Evolutionary conservation across 2,329 filamentous ascomycete species (phyloP).

Genomic region (Aspergillus pseudoglaucus): DNA sequence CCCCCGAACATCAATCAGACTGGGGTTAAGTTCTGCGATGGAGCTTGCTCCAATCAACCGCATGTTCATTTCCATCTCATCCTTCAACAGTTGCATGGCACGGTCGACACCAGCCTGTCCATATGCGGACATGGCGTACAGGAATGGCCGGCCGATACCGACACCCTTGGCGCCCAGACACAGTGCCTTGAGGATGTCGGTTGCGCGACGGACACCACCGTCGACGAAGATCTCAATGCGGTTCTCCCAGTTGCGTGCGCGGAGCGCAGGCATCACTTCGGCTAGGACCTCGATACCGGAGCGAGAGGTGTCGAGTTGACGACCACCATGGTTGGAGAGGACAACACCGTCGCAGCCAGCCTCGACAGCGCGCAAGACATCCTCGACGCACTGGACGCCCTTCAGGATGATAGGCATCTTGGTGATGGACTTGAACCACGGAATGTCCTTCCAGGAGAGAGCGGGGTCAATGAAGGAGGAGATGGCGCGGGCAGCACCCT

Average conservation of each 20-base stretch:
- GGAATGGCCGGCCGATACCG: slow-evolving; percentile 87
- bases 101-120: slow-evolving; percentile 80
- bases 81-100: slow-evolving; percentile 86
- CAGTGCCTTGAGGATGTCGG: slow-evolving; percentile 91
- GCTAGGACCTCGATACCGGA: slow-evolving; percentile 85
- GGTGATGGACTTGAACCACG: slow-evolving; percentile 87
- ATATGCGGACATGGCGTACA: slow-evolving; percentile 94
- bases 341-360: slow-evolving; percentile 81
- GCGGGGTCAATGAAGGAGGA: slow-evolving; percentile 93
- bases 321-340: slow-evolving; percentile 89
- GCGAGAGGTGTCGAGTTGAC: slow-evolving; percentile 86
- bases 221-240: slow-evolving; percentile 86
- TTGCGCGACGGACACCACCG: slow-evolving; percentile 81
- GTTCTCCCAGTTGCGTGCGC: slow-evolving; percentile 64
- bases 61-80: slow-evolving; percentile 99
- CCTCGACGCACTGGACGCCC: slow-evolving; percentile 92
- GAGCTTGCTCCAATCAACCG: slow-evolving; percentile 74
- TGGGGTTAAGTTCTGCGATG: slow-evolving; percentile 71
- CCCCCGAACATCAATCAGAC: slow-evolving; percentile 70
- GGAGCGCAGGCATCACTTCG: slow-evolving; percentile 84
- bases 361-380: slow-evolving; percentile 81
- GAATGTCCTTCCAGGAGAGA: slow-evolving; percentile 88
- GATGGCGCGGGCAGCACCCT: slow-evolving; percentile 91
- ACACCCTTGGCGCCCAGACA: slow-evolving; percentile 89
- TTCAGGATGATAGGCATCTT: slow-evolving; percentile 94